Percentiles rank a stretch among this genome's conserved stretches.
Evolutionary conservation across 2,329 filamentous ascomycete species (phyloP).

Genomic region (Coniella lustricola): DNA sequence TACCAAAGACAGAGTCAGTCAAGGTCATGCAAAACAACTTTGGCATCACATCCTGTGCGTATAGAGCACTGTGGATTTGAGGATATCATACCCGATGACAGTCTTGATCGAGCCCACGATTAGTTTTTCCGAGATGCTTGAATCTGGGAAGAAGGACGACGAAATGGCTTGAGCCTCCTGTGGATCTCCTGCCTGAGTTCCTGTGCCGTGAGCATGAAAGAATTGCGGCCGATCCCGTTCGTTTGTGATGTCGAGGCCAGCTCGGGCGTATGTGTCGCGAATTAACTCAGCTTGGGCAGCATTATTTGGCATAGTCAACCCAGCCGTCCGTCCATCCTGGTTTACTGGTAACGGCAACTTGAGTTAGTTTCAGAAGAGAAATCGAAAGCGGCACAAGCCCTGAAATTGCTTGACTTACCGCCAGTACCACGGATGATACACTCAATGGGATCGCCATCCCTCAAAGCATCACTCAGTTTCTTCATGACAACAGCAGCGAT

Average conservation of each 20-base stretch:
- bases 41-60: no score
- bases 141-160: constrained; percentile 21
- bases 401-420: neutral
- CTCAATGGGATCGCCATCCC: constrained; percentile 24
- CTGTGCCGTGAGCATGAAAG: constrained; percentile 24
- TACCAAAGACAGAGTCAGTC: no score
- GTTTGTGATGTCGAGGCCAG: constrained; percentile 29
- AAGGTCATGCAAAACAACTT: no score
- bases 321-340: constrained; percentile 36
- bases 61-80: no score
- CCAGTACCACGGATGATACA: constrained; percentile 36
- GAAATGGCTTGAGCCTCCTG: constrained; percentile 29
- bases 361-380: no score
- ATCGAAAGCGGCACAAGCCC: no score
- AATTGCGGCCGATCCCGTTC: constrained; percentile 23
- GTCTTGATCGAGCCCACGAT: constrained; percentile 23
- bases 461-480: constrained; percentile 1
- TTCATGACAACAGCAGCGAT: constrained; percentile 35
- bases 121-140: constrained; percentile 15
- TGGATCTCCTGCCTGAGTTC: constrained; percentile 18
- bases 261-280: constrained; percentile 29
- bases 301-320: constrained; percentile 31
- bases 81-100: constrained; percentile 11
- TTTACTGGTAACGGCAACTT: constrained; percentile 22
- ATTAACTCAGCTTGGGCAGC: constrained; percentile 35